A percentile compares a stretch with the other conserved stretches of the same genome.
phyloP scores from a whole-genome alignment of 2,329 filamentous ascomycete genomes.

The Mariannaea sp. region DNA sequence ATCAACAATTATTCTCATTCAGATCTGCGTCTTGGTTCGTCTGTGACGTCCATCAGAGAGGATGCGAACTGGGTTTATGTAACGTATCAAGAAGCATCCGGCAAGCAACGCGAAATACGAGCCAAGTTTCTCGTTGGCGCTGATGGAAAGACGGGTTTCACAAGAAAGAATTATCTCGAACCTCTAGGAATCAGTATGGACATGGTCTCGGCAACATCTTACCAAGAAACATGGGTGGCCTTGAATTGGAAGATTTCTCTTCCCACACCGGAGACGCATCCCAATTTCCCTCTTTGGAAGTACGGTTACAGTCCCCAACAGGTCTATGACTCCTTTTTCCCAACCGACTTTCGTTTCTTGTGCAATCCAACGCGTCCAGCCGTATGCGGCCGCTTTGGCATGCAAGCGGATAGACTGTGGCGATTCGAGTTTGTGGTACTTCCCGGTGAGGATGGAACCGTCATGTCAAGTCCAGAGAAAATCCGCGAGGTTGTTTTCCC shows the following conservation, averaged over 20 bases:
- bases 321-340: conserved; percentile 55
- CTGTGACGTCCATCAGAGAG: conserved; percentile 18
- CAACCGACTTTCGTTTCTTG: conserved; percentile 50
- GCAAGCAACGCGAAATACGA: conserved; percentile 5
- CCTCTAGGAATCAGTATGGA: conserved; percentile 42
- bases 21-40: conserved; percentile 8
- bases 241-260: conserved; percentile 50
- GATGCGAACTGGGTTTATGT: conserved; percentile 39
- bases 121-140: conserved; percentile 45
- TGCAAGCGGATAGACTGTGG: conserved; percentile 47
- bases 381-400: conserved; percentile 52
- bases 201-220: conserved; percentile 40
- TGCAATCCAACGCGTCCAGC: conserved; percentile 49
- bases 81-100: conserved; percentile 19
- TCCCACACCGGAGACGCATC: conserved; percentile 52
- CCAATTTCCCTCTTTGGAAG: conserved; percentile 53
- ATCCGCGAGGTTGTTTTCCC: conserved; percentile 24
- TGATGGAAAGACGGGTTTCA: conserved; percentile 54
- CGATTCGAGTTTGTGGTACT: conserved; percentile 44
- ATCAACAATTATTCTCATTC: conserved; percentile 25
- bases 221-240: conserved; percentile 53
- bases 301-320: conserved; percentile 50
- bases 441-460: conserved; percentile 6
- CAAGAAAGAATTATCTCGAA: conserved; percentile 52
- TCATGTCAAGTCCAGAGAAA: conserved; percentile 32